Evolutionary conservation across 495 filamentous ascomycete species (phyloP).

Genomic region (Chaetomium tenue): DNA sequence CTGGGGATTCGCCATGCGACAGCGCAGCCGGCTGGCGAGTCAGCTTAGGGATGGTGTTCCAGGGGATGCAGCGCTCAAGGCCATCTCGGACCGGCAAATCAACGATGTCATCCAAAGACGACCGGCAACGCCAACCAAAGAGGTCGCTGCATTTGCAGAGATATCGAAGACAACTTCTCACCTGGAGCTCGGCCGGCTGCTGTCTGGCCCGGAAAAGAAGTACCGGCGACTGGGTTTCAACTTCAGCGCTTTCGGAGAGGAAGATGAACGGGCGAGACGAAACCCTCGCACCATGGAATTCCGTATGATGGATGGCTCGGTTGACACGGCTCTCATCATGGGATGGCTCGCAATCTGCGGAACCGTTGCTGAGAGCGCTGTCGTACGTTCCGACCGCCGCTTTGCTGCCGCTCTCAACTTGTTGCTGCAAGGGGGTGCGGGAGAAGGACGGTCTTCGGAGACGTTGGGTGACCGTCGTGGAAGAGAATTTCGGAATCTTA

Average conservation of each 20-base stretch:
- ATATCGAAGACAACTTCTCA: slow-evolving; percentile 30
- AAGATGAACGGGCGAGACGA: slow-evolving; percentile 33
- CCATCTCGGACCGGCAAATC: slow-evolving; percentile 21
- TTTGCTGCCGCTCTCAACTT: slow-evolving; percentile 21
- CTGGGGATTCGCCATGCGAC: slow-evolving; percentile 34
- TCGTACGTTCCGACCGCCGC: slow-evolving; percentile 19
- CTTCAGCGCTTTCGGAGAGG: slow-evolving; percentile 37
- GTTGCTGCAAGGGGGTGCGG: slow-evolving; percentile 5
- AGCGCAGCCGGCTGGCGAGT: slow-evolving; percentile 30
- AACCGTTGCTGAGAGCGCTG: slow-evolving; percentile 27
- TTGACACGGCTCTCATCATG: slow-evolving; percentile 21
- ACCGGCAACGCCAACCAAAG: neutral
- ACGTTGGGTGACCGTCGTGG: slow-evolving; percentile 17
- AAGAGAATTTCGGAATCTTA: slow-evolving; percentile 30
- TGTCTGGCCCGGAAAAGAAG: slow-evolving; percentile 29
- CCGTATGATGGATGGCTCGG: slow-evolving; percentile 38
- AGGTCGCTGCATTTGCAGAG: slow-evolving; percentile 22
- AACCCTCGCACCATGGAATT: slow-evolving; percentile 38
- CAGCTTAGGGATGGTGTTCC: neutral
- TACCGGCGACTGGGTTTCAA: slow-evolving; percentile 38
- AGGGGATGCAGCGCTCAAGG: neutral
- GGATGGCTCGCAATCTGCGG: slow-evolving; percentile 34
- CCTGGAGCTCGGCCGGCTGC: slow-evolving; percentile 29
- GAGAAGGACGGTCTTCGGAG: neutral
- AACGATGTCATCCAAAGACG: neutral